Conservation (phyloP, 495 filamentous ascomycete genomes). For the Neurospora sublineolata region DNA sequence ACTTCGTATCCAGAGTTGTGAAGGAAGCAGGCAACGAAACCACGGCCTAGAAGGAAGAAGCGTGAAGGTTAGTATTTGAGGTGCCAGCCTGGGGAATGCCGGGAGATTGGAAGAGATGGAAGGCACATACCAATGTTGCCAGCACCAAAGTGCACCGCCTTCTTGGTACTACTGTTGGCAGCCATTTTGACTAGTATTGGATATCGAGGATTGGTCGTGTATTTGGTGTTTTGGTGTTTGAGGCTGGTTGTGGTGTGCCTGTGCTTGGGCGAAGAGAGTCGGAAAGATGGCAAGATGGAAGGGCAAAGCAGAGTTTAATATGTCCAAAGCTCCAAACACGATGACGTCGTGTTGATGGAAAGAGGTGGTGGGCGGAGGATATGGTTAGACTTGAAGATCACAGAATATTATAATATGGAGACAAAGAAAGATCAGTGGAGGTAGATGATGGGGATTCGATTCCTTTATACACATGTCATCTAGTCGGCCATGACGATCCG, state of each 20-base stretch:
- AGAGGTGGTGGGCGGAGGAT: neutral
- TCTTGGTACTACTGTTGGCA: conserved; percentile 35
- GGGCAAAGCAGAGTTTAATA: neutral
- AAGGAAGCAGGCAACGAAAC: conserved; percentile 55
- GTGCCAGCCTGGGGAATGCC: neutral
- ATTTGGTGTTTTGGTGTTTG: neutral
- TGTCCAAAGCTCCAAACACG: neutral
- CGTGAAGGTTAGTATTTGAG: conserved; percentile 4
- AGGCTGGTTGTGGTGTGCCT: neutral
- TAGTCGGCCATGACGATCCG: conserved; percentile 4
- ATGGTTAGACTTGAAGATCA: neutral
- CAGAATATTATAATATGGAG: conserved; percentile 5
- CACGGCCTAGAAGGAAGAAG: conserved; percentile 30
- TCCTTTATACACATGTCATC: conserved; percentile 9
- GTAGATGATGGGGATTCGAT: conserved; percentile 5
- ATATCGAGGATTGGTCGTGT: neutral
- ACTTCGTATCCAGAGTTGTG: conserved; percentile 83
- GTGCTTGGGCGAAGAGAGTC: neutral
- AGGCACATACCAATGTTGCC: conserved; percentile 61
- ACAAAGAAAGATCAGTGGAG: conserved; percentile 7
- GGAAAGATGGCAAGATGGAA: neutral
- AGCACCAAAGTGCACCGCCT: conserved; percentile 86
- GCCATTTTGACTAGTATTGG: conserved; percentile 6
- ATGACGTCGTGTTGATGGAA: neutral
- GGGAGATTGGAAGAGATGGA: neutral